Base-by-base conservation (phyloP, 306 rosid genomes). In the Vigna nakashimae region DNA sequence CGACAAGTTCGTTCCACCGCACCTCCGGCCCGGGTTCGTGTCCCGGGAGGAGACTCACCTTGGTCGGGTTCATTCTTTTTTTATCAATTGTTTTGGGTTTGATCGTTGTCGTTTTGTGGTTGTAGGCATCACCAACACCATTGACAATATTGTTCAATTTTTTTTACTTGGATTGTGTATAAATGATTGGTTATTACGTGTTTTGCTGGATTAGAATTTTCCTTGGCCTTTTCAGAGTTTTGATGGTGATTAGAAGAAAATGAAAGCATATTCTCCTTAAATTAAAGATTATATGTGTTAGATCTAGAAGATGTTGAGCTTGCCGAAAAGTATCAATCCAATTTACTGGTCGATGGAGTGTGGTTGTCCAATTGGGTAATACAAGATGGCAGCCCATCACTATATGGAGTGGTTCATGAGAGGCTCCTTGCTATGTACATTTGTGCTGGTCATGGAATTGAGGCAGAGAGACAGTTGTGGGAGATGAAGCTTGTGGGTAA, bases 401-500 rank as follows among this genome's bases (percentile, higher is more conserved):
- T 89, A 56, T 69, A 78, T 38, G 96, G 96, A 51, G 85, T 91
- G 43, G 87, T 92, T 76, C 98, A 92, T 2, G 99, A 95, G 91
- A 89, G 98, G 84, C 98, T 95, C 66, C 92, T 95, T 55, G 98
- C 98, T 0, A 95, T 95, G 99, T 91, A 91, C 42, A 87, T 92
- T n/a, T 92, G 93, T 48, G 93, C 99, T 0, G 99, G 98, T 56
- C 87, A 86, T 40, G 99, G 99, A 84, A 77, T 87, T 16, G 94
- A 95, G 84, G 99, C 99, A 0, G 99, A 95, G 86, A 88, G 91
- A 76, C 97, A 95, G 76, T 80, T 95, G 46, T 95, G 20, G 20
- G 20, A 18, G 20, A 98, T 92, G 98, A 92, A 91, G 75, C 97
- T 95, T 50, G 90, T 88, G 3, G 98, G 99, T 5, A 95, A 92